Evolutionary conservation across 345 rosid species (phyloP).

Genomic region (Salix caprea): DNA sequence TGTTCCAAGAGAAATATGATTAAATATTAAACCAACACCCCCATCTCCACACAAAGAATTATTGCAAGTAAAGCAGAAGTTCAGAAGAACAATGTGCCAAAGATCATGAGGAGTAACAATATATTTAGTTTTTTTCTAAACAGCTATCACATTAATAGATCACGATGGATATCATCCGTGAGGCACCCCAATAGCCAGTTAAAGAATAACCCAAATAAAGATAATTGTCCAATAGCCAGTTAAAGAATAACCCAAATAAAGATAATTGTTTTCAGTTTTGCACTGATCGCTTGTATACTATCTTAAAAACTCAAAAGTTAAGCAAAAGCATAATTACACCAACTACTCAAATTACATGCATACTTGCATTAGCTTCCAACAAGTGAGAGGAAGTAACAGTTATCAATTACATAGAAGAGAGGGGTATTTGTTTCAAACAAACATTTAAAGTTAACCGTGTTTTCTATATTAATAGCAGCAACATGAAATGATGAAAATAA

Average conservation of each 20-base stretch:
- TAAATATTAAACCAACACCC: neutral
- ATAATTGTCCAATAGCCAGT: too few species aligned
- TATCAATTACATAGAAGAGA: neutral
- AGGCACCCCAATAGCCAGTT: neutral
- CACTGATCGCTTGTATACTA: neutral
- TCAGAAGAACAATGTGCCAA: neutral
- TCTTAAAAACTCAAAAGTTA: neutral
- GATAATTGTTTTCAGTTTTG: neutral
- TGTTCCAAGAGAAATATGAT: conserved; percentile 11
- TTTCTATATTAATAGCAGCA: neutral
- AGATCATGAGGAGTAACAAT: neutral
- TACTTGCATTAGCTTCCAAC: neutral
- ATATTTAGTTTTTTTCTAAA: neutral
- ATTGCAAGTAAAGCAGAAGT: neutral
- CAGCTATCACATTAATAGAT: neutral
- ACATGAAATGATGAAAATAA: neutral
- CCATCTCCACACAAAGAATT: neutral
- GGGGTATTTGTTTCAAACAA: neutral
- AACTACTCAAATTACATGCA: neutral
- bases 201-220: neutral
- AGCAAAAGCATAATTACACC: neutral
- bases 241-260: too few species aligned
- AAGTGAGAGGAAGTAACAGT: neutral
- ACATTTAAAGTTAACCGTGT: neutral
- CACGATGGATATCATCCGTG: neutral